Percentiles rank a stretch among this genome's conserved stretches.
These are phyloP conservation scores for Phytophthora multivora DNA, from an alignment of 352 stramenopile species.

Conservation along the genomic window DNA sequence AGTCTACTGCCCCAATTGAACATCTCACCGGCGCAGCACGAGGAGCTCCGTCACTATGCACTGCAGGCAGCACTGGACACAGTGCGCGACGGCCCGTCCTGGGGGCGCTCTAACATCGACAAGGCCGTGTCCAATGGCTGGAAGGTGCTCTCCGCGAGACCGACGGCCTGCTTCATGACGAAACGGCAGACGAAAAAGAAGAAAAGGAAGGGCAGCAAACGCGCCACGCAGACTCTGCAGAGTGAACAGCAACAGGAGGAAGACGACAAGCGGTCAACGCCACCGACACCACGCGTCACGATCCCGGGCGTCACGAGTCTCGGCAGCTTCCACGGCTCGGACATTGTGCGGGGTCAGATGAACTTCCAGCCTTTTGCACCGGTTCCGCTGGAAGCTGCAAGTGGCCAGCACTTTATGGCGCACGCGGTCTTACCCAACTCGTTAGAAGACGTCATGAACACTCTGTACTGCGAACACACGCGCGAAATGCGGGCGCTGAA, in stretches of 20 bases:
- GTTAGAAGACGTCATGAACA: slow-evolving; percentile 71
- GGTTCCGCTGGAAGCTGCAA: slow-evolving; percentile 31
- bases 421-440: slow-evolving; percentile 56
- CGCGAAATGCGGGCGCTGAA: slow-evolving; percentile 49
- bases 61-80: slow-evolving; percentile 52
- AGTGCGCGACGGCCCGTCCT: slow-evolving; percentile 64
- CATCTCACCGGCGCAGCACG: slow-evolving; percentile 57
- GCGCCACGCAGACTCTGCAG: not conserved
- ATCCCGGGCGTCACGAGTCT: slow-evolving; percentile 32
- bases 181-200: slow-evolving; percentile 50
- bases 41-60: slow-evolving; percentile 67
- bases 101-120: slow-evolving; percentile 64
- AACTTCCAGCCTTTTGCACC: slow-evolving; percentile 21
- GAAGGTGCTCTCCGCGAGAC: slow-evolving; percentile 53
- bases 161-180: slow-evolving; percentile 59
- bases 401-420: slow-evolving; percentile 68
- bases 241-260: slow-evolving; percentile 12
- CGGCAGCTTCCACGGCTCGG: slow-evolving; percentile 24
- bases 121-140: slow-evolving; percentile 50
- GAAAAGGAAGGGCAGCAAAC: slow-evolving; percentile 24
- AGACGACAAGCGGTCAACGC: slow-evolving; percentile 23
- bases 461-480: slow-evolving; percentile 65
- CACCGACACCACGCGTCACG: slow-evolving; percentile 23
- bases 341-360: slow-evolving; percentile 7
- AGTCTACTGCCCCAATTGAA: slow-evolving; percentile 50